phyloP scores from a whole-genome alignment of 768 basidiomycete species.

The Phylloporus sp. region DNA sequence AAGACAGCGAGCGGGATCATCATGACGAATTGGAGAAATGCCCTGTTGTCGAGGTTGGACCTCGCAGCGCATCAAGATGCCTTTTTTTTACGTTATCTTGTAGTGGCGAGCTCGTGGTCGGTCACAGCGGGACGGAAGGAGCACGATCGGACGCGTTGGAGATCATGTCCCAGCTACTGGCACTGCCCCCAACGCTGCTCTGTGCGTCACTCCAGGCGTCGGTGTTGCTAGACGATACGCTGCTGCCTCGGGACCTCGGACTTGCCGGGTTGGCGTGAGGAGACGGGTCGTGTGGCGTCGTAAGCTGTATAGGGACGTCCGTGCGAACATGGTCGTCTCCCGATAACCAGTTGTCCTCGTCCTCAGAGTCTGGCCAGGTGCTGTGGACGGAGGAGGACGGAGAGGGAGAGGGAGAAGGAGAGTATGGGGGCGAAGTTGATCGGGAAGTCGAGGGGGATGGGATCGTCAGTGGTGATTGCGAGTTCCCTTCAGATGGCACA shows the following conservation, averaged over 20 bases:
- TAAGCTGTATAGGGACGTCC: not conserved
- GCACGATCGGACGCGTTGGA: conserved; percentile 10
- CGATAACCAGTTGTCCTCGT: conserved; percentile 1
- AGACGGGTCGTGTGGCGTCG: not conserved
- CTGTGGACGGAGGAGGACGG: conserved; percentile 6
- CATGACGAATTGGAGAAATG: too few relatives aligned
- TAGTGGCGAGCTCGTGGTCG: not conserved
- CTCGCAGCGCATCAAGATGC: too few relatives aligned
- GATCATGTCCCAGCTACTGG: conserved; percentile 25
- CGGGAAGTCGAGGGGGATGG: conserved; percentile 13
- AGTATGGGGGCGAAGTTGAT: conserved; percentile 13
- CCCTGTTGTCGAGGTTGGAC: too few relatives aligned
- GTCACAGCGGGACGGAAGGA: not conserved
- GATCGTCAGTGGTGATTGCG: conserved; percentile 26
- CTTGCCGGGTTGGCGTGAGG: not conserved
- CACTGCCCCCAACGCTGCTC: conserved; percentile 8
- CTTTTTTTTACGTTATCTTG: too few relatives aligned
- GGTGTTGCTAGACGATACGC: conserved; percentile 9
- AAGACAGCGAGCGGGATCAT: too few relatives aligned
- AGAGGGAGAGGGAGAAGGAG: conserved; percentile 15
- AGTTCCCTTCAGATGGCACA: conserved; percentile 12
- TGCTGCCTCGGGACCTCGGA: conserved; percentile 9
- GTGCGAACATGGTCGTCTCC: not conserved
- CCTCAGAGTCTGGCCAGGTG: conserved; percentile 10
- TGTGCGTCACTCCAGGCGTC: conserved; percentile 29